Base-by-base conservation (phyloP, 2,329 filamentous ascomycete species). In the Colletotrichum sp. region DNA sequence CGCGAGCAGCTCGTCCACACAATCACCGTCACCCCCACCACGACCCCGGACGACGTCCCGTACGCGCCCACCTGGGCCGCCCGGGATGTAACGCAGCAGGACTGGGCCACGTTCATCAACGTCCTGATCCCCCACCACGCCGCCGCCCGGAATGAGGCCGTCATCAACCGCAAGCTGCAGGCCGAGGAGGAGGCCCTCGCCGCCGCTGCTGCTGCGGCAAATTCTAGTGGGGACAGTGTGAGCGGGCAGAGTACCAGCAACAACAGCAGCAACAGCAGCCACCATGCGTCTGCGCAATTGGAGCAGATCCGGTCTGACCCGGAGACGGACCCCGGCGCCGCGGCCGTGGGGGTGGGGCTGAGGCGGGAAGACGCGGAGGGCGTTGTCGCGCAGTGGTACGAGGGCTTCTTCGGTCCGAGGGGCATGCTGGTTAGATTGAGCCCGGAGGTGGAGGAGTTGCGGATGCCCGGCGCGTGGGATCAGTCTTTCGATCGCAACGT, bases 51-150 rank as follows among this genome's bases (percentile, higher is more conserved):
- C 8, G 85, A 88, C 69, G 83, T 91, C 12, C 87, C 89, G 0
- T 90, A 86, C 69, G 85, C 83, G 2, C 68, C 78, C 12, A 83
- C 82, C 36, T 86, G 85, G 80, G 82, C 80, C 8, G 78, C 78
- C 7, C 87, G 86, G 52, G 89, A 90, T 69, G 85, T 91, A 15
- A 86, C 83, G 1, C 78, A 82, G 16, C 87, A 90, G 78, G 91
- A 93, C 80, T 93, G 91, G 91, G 86, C 87, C 44, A 92, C 90
- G 0, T 92, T 93, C 81, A 78, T 90, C 62, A 92, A 92, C 78
- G 89, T 88, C 76, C 81, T 92, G 18, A 80, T 92, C 26, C 90
- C 91, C 0, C 83, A 89, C 69, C 87, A 90, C 79, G 82, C 84
- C 6, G 82, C 83, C 1, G 80, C 81, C 18, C 82, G 83, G 21